Evolutionary conservation across 1,139 yeast species (phyloP), one percentile per base, ranked within the genome.

Genomic region (Kurtzmaniella quercitrusa): DNA sequence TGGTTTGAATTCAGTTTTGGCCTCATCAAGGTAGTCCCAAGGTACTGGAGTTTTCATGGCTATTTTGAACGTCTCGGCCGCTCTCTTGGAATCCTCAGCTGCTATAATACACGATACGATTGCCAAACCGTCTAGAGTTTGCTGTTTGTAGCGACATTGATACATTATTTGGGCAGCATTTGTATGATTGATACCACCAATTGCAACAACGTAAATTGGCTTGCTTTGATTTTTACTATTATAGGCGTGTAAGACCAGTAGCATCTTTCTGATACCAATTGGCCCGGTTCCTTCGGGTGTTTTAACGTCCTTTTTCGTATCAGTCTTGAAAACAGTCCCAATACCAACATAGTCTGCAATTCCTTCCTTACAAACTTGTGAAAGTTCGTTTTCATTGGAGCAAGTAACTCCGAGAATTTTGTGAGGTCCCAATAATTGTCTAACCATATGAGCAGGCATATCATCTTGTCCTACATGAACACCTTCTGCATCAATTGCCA

Each of bases 391-490:
- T 0, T 70, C 70, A 36, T 68, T 70, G 5, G 84, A 78, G 36
- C 88, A 86, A 35, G 93, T 82, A 42, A 91, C 82, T 1, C 98
- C 98, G 38, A 91, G 60, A 46, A 91, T 83, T 64, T 84, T 88
- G 45, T 78, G 70, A 1, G 82, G 76, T 0, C 96, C 96, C 19
- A 91, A 61, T 35, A 87, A 54, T 51, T 68, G 58, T 35, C 97
- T 63, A 0, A 80, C 94, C 21, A 71, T 50, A 1, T 61, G 60
- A 2, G 84, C 84, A 2, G 76, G 76, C 88, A 91, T 86, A 57
- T 91, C 98, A 45, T 84, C 93, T 60, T 89, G 97, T 1, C 98
- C 98, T 17, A 91, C 88, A 65, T 91, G 98, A 14, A 91, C 84
- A 30, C 96, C 96, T 46, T 89, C 96, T 0, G 96, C 96, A 53